Evolutionary conservation across 208 protist genomes (phyloP).

Genomic region (Acanthamoeba castellanii): DNA sequence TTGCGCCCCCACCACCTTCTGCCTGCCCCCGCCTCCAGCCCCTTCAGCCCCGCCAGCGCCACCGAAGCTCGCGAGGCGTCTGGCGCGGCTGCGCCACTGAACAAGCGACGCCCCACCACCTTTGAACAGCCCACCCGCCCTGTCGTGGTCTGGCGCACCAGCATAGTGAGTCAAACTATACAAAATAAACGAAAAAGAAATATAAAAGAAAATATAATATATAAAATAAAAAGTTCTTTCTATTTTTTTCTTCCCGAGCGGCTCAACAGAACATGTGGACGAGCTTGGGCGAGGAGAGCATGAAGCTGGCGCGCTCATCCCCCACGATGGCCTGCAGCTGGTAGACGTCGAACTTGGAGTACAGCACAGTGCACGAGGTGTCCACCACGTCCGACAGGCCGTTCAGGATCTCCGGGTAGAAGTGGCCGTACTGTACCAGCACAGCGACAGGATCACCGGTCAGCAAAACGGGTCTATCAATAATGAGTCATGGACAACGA

Average conservation of each 20-base stretch:
- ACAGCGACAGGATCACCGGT: not conserved
- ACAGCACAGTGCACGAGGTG: conserved; percentile 90
- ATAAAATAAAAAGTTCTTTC: too few species aligned
- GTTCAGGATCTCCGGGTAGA: conserved; percentile 96
- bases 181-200: too few species aligned
- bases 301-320: conserved; percentile 86
- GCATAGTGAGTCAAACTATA: too few species aligned
- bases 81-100: too few species aligned
- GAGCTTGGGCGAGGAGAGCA: conserved; percentile 86
- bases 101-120: too few species aligned
- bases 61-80: too few species aligned
- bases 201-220: too few species aligned
- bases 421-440: conserved; percentile 89
- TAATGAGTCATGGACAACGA: not conserved
- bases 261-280: conserved; percentile 86
- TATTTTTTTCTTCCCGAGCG: too few species aligned
- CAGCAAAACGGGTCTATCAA: not conserved
- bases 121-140: too few species aligned
- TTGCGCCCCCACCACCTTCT: not conserved
- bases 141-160: too few species aligned
- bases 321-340: conserved; percentile 95
- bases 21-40: not conserved
- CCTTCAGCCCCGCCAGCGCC: not conserved
- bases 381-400: conserved; percentile 49
- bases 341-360: conserved; percentile 93